These are phyloP conservation scores for Trypethelium eluteriae DNA, from an alignment of 495 filamentous ascomycete species.

Conservation along the genomic window DNA sequence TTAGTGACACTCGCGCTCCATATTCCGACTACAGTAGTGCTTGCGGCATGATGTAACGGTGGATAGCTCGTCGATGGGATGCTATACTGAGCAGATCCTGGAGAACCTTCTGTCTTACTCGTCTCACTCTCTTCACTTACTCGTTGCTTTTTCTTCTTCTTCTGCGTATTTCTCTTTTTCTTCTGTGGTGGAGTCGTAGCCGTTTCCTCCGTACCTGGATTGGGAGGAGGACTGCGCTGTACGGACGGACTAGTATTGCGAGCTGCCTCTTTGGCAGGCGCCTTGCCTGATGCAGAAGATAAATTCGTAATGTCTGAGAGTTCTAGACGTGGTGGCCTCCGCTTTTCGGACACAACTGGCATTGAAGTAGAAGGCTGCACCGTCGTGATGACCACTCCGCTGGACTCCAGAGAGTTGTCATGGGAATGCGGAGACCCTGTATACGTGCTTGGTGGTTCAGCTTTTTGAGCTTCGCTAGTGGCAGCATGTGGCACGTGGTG, in stretches of 20 bases:
- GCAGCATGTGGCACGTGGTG: background rate
- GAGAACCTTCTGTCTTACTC: background rate
- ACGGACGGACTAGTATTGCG: background rate
- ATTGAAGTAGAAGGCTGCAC: background rate
- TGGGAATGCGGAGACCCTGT: background rate
- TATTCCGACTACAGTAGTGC: background rate
- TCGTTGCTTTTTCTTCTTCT: slow-evolving; percentile 9
- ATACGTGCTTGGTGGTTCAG: background rate
- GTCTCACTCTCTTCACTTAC: background rate
- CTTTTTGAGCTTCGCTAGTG: background rate
- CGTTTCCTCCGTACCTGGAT: background rate
- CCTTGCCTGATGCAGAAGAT: background rate
- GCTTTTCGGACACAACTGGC: background rate
- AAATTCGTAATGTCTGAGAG: slow-evolving; percentile 2
- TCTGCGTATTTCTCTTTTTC: background rate
- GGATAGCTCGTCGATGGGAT: slow-evolving; percentile 1
- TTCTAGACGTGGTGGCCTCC: background rate
- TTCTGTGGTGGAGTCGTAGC: background rate
- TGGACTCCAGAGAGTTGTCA: background rate
- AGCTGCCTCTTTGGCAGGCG: background rate
- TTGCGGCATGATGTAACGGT: background rate
- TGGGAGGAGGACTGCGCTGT: background rate
- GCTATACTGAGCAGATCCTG: background rate
- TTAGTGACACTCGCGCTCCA: background rate
- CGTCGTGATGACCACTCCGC: background rate